Base-by-base conservation (phyloP, 805 yeast genomes). In the Zygosaccharomyces lentus region DNA sequence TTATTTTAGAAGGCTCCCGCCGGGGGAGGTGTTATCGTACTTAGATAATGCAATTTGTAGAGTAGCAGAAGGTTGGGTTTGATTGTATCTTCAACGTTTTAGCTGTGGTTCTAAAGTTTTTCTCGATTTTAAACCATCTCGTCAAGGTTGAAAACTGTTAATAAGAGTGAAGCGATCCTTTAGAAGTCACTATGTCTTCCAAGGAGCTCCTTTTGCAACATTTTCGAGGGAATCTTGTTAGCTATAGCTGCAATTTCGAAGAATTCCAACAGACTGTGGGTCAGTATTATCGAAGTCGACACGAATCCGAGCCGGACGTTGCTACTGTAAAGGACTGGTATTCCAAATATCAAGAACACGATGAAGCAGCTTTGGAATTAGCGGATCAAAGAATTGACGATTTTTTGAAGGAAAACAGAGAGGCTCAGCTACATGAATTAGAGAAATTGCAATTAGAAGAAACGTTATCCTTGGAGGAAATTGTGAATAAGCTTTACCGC, bases 401-500 rank as follows among this genome's bases (percentile, higher is more conserved):
- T 3, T 46, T 43, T 30, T 44, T 49, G 41, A 26, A 17, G 5
- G 26, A 35, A 16, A 32, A 31, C 8, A 50, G 52, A 23, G 40
- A 45, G 36, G 26, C 51, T 2, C 50, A 49, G 31, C 13, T 57
- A 7, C 47, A 32, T 2, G 51, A 53, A 5, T 32, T 57, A 8
- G 47, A 49, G 15, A 41, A 27, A 4, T 25, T 34, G 3, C 55
- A 53, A 35, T 19, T 46, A 12, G 17, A 46, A n/a, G 54, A 56
- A 15, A 49, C 52, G 4, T 50, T 48, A 25, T 47, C 52, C 7
- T 37, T 57, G 13, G 60, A 55, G 32, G 57, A 54, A 19, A 41
- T 57, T 32, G 50, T 56, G 15, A 52, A 50, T 24, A 50, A 42
- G 24, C 40, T 57, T 6, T 53, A 56, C 34, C 48, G 48, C 7